Evolutionary conservation across 2,329 filamentous ascomycete genomes (phyloP), one percentile per base, ranked within the genome.

Genomic region (Dryadomyces quercivorus): DNA sequence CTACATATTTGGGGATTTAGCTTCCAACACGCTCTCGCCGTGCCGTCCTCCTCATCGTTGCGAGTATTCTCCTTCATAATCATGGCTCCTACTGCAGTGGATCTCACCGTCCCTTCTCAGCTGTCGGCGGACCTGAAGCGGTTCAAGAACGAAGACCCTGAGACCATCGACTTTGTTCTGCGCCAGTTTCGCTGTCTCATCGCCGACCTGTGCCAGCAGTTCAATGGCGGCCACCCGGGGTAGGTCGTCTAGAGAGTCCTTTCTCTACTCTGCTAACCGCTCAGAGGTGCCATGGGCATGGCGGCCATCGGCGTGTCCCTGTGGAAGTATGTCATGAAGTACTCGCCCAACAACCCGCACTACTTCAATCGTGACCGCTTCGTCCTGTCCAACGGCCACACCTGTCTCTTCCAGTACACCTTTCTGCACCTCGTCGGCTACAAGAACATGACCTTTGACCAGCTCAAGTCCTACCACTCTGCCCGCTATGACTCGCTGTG

Each of bases 151-250:
- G 42, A 44, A 8, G 42, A 44, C n/a, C 42, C 42, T 2, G 18
- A n/a, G 8, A 20, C 42, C 15, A 44, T 44, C n/a, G 16, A 44
- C 16, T 16, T 44, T 16, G 42, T 20, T 2, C n/a, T 44, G 42
- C 16, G 42, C n/a, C 16, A 20, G 5, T 44, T 44, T 10, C 16
- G 42, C 16, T 44, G 42, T 44, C n/a, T 44, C 5, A 44, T 44
- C n/a, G 42, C 42, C 10, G 42, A 44, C 18, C 42, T 44, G 12
- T 44, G 42, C n/a, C 42, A 44, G n/a, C 42, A 44, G 9, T 44
- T 85, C 66, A 79, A 79, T 58, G 82, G 82, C 40, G 84, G 84
- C 0, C 84, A 86, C 62, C 83, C 82, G 18, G 83, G 82, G 77
- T 82, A 70, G 60, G 72, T n/a, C n/a, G n/a, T n/a, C n/a, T n/a